phyloP scores from a whole-genome alignment of 768 basidiomycete genomes.

The Boletus rubropictus region DNA sequence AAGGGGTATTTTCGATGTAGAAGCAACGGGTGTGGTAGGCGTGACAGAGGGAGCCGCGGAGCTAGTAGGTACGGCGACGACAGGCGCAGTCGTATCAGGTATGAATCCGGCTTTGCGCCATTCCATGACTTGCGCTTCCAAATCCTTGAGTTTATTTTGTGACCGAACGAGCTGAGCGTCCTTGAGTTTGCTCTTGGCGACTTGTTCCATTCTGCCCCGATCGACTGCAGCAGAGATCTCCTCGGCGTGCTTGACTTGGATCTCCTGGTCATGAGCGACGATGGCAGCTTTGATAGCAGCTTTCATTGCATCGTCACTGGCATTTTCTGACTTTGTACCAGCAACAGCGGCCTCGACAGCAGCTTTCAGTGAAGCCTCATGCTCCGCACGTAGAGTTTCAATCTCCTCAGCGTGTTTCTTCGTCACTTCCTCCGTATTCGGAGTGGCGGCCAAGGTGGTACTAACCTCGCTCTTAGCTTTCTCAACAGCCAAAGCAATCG shows the following conservation, averaged over 20 bases:
- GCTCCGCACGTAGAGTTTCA: constrained; percentile 46
- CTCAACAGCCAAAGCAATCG: constrained; percentile 53
- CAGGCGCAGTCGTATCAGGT: constrained; percentile 33
- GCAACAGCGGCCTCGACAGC: constrained; percentile 47
- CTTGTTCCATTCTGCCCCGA: constrained; percentile 59
- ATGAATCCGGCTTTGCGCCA: constrained; percentile 48
- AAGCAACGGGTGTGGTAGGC: constrained; percentile 27
- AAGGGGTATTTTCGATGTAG: constrained; percentile 14
- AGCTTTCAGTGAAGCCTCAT: constrained; percentile 48
- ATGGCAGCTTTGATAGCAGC: constrained; percentile 48
- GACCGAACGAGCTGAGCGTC: constrained; percentile 61
- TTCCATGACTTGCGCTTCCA: constrained; percentile 57
- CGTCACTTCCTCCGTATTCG: constrained; percentile 34
- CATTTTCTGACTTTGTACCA: constrained; percentile 33
- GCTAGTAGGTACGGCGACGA: constrained; percentile 8
- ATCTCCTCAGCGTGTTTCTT: constrained; percentile 60
- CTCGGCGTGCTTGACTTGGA: constrained; percentile 43
- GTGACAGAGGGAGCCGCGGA: constrained; percentile 19
- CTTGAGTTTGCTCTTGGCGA: constrained; percentile 60
- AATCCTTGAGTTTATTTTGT: constrained; percentile 58
- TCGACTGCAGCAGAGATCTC: constrained; percentile 66
- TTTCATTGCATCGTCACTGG: constrained; percentile 33
- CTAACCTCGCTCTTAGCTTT: constrained; percentile 47
- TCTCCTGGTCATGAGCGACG: constrained; percentile 42
- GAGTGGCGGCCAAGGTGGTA: constrained; percentile 15